Base-by-base conservation (phyloP, 768 basidiomycete species). In the Pisolithus microcarpus region DNA sequence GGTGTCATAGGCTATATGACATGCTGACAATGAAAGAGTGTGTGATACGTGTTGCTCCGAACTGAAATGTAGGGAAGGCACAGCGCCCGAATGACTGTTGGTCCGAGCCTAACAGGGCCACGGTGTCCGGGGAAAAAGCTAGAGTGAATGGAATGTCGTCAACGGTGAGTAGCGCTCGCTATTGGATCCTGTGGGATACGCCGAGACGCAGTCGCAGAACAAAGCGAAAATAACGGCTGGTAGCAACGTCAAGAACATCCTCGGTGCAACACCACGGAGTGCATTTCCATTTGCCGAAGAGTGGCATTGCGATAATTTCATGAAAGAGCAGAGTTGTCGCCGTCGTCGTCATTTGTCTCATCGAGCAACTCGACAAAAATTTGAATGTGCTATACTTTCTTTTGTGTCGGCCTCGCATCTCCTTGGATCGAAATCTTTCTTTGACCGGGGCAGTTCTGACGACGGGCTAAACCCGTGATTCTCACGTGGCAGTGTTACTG, bases 401-500 rank as follows among this genome's bases (percentile, higher is more conserved):
- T n/a, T n/a, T n/a, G n/a, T n/a, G n/a, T n/a, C 31, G 37, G 34
- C 48, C 21, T 10, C 3, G 30, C 31, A 37, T 37, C 46, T 36
- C 21, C 31, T 24, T 50, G 38, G 21, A 30, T 50, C 26, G 4
- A 26, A 26, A 23, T 23, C 21, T 26, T 5, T 26, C 31, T 39
- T 26, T 15, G 19, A 15, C 18, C 26, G 18, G 26, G 38, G 40
- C 23, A 15, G 18, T 21, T 23, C 10, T n/a, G n/a, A n/a, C 24
- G 16, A 21, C 5, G 30, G 10, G 48, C 38, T 19, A 31, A 40
- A 48, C 48, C 48, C 52, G 48, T 42, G 47, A 45, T 48, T 43
- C 47, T 43, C 48, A 49, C 47, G 52, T 53, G 52, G 43, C 43
- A n/a, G 34, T 43, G 39, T 21, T 48, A 40, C 45, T 18, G 5